Percentiles rank a stretch among this genome's conserved stretches.
Conservation (phyloP, 116 monocot species). For the Phalaenopsis hybrid region DNA sequence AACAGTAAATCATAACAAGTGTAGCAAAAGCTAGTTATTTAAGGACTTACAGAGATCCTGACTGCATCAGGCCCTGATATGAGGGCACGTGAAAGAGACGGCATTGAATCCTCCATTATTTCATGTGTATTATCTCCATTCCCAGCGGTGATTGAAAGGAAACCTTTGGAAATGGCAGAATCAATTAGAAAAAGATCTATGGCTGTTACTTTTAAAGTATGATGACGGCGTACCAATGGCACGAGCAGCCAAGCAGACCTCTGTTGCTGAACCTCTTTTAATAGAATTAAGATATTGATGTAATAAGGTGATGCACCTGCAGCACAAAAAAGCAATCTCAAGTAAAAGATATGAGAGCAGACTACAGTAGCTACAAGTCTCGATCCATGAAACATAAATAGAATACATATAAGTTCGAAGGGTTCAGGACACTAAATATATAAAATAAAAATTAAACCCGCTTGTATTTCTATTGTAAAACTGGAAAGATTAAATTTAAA, state of each 20-base stretch:
- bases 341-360: constrained; percentile 1
- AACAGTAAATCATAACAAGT: background rate
- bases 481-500: background rate
- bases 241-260: constrained; percentile 69
- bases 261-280: constrained; percentile 69
- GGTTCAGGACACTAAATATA: background rate
- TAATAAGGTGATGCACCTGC: constrained; percentile 63
- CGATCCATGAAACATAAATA: background rate
- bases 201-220: background rate
- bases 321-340: background rate
- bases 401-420: background rate
- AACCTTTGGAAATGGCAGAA: constrained; percentile 32
- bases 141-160: constrained; percentile 68
- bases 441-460: background rate
- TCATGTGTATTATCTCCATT: constrained; percentile 49
- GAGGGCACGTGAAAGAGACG: constrained; percentile 48
- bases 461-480: background rate
- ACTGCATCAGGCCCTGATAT: constrained; percentile 44
- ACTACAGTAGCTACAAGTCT: background rate
- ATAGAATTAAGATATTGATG: constrained; percentile 62
- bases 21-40: background rate
- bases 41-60: constrained; percentile 42
- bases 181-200: background rate
- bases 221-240: constrained; percentile 50
- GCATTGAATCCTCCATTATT: constrained; percentile 67